Evolutionary conservation across 169 alveolate genomes (phyloP).

Genomic region (Plasmodium vivax): DNA sequence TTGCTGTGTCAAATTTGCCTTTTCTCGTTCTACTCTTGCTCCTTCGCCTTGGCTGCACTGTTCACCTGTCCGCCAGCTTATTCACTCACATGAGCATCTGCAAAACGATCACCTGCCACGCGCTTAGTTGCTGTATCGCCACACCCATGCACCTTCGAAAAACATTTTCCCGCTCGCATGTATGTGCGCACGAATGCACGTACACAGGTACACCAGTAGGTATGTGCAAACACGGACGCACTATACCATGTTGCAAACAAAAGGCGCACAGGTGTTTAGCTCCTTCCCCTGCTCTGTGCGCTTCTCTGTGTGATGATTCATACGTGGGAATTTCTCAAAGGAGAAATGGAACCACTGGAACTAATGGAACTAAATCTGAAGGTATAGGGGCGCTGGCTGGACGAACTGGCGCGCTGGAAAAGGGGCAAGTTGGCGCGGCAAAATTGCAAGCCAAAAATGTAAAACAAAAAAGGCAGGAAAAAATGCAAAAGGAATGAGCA

Average conservation of each 20-base stretch:
- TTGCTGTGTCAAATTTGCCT: not conserved
- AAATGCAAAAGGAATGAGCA: not conserved
- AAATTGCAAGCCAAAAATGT: not conserved
- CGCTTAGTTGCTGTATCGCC: not conserved
- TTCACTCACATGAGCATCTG: not conserved
- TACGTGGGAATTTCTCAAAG: not conserved
- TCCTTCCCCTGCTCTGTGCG: not conserved
- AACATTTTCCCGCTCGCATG: not conserved
- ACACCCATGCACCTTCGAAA: not conserved
- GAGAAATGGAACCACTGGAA: not conserved
- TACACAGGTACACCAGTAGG: not conserved
- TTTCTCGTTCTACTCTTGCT: not conserved
- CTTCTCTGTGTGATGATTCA: not conserved
- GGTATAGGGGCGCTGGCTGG: not conserved
- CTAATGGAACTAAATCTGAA: not conserved
- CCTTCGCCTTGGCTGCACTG: not conserved
- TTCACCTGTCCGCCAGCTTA: not conserved
- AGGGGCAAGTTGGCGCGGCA: not conserved
- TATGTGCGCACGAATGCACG: not conserved
- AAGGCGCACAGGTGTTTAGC: not conserved
- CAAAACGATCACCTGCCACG: not conserved
- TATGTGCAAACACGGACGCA: not conserved
- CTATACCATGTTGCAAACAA: constrained; percentile 1
- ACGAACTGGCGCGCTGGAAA: not conserved
- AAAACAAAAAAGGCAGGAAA: not conserved